A percentile compares a stretch with the other conserved stretches of the same genome.
phyloP scores from a whole-genome alignment of 139 green algal species.

The Gonium pectorale region DNA sequence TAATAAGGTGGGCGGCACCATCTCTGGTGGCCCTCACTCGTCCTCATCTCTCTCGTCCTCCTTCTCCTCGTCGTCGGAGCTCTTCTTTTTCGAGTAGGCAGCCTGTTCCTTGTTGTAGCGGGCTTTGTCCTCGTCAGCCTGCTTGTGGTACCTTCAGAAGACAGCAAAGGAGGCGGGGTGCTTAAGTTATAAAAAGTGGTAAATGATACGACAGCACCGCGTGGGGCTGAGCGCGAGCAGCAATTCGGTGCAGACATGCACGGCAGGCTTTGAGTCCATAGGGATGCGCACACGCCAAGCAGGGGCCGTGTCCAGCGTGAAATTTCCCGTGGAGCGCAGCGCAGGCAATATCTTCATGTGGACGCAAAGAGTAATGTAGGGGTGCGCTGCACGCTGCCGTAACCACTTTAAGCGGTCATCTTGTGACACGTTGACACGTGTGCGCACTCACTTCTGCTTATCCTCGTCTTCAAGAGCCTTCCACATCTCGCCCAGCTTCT shows the following conservation, averaged over 20 bases:
- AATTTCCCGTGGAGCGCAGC: no score
- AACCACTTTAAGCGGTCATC: neutral
- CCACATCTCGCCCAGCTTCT: slow-evolving; percentile 66
- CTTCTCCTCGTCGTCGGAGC: slow-evolving; percentile 4
- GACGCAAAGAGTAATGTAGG: neutral
- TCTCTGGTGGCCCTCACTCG: neutral
- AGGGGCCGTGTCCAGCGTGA: no score
- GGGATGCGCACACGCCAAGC: no score
- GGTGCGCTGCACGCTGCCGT: neutral
- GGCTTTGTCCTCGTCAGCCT: slow-evolving; percentile 72
- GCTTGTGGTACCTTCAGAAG: slow-evolving; percentile 34
- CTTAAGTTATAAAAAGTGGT: no score
- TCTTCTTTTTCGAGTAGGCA: neutral
- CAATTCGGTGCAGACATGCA: neutral
- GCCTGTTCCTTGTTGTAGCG: slow-evolving; percentile 44
- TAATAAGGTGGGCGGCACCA: neutral
- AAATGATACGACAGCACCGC: no score
- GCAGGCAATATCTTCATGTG: no score
- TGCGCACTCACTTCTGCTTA: slow-evolving; percentile 52
- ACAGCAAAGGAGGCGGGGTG: neutral
- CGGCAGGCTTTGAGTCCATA: no score
- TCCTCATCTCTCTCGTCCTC: neutral
- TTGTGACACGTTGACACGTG: neutral
- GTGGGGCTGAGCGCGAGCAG: no score
- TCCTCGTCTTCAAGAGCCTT: slow-evolving; percentile 59